Evolutionary conservation across 495 filamentous ascomycete genomes (phyloP).

Genomic region (Sabuloglossum arenarium): DNA sequence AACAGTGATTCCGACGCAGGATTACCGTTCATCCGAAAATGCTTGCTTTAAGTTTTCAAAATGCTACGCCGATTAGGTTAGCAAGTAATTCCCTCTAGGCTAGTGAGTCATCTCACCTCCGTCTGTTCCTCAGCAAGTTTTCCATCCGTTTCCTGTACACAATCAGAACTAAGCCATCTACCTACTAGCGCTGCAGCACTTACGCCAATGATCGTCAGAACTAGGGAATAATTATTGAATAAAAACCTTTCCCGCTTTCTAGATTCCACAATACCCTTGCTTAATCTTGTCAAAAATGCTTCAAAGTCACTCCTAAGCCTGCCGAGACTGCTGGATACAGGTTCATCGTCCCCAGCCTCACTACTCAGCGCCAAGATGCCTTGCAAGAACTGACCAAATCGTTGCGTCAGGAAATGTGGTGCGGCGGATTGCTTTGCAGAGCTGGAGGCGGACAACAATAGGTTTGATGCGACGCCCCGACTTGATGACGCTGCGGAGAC

Average conservation of each 20-base stretch:
- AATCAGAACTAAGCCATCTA: neutral
- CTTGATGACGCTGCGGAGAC: constrained; percentile 28
- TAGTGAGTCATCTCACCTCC: constrained; percentile 1
- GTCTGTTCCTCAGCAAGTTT: constrained; percentile 8
- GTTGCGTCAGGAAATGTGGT: constrained; percentile 77
- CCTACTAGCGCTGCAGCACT: constrained; percentile 6
- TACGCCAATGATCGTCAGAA: constrained; percentile 73
- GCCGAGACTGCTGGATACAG: constrained; percentile 56
- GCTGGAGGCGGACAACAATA: constrained; percentile 35
- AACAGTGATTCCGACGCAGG: neutral
- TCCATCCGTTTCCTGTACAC: constrained; percentile 4
- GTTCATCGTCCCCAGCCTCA: constrained; percentile 84
- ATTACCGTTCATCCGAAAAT: neutral
- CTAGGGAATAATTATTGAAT: constrained; percentile 82
- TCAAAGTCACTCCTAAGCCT: constrained; percentile 63
- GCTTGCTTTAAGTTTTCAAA: constrained; percentile 3
- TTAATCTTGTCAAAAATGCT: constrained; percentile 46
- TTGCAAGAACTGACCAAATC: constrained; percentile 76
- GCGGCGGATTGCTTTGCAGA: constrained; percentile 53
- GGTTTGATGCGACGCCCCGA: constrained; percentile 28
- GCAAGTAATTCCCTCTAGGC: neutral
- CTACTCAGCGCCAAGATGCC: constrained; percentile 62
- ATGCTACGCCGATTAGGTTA: neutral
- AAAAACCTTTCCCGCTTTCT: constrained; percentile 74
- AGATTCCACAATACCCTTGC: constrained; percentile 45